Base-by-base conservation (phyloP, 441 rosid genomes). In the Croton laevigatus region DNA sequence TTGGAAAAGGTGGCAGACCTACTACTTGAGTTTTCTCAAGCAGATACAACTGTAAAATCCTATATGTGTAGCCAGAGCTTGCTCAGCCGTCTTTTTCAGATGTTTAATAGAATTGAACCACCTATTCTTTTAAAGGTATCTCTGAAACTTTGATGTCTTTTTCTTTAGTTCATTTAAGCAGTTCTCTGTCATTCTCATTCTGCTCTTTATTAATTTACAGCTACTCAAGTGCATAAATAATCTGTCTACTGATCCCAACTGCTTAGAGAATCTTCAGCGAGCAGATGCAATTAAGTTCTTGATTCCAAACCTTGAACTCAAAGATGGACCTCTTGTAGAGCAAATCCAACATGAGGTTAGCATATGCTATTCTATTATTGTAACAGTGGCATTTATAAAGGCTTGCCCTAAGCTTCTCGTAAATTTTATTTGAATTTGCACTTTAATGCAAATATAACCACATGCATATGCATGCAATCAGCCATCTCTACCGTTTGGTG, bases 181-280 rank as follows among this genome's bases (percentile, higher is more conserved):
- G 44, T 40, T 40, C 44, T 40, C 44, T 40, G 9, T 40, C 44
- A 6, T 40, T 40, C 8, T 40, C 44, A 40, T 9, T 40, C 44
- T 63, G 60, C 64, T 71, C 40, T 72, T 81, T 65, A 71, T 52
- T 68, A 9, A 70, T 65, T 40, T 73, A 19, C 83, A 93, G 98
- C 84, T 89, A 80, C 85, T 95, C 60, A 82, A 89, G 80, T 95
- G 99, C 73, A 83, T 91, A 64, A 89, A 95, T 74, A 79, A 87
- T 80, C 84, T 95, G 73, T 91, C 99, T 52, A 87, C 87, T 32
- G 99, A 95, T 68, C 99, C 99, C 45, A 95, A 93, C 77, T 93
- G 98, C 89, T 86, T 95, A 78, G 99, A 95, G 85, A 91, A 82
- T 82, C 97, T 95, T 82, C 99, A 95, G 86, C 95, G 97, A 22